Evolutionary conservation across 2,329 filamentous ascomycete species (phyloP).

Genomic region (Alternaria triticina): DNA sequence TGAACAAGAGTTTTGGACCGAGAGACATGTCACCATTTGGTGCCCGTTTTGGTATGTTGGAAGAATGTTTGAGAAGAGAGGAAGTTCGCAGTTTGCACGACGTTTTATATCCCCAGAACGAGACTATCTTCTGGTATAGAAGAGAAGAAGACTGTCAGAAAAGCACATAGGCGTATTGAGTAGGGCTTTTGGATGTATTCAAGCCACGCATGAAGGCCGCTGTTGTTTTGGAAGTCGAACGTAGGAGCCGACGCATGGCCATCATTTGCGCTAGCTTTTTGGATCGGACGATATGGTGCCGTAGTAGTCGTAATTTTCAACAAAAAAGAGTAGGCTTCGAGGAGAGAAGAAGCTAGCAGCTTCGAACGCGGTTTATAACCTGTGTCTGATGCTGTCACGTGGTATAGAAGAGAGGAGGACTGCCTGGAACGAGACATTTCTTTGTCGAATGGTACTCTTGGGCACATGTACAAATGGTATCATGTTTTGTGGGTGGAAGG

Average conservation of each 20-base stretch:
- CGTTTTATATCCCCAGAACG: not conserved
- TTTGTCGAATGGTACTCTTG: accelerated
- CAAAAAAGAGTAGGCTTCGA: no score
- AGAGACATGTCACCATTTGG: no score
- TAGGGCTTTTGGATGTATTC: not conserved
- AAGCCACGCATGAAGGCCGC: not conserved
- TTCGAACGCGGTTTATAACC: accelerated
- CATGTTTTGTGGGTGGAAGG: not conserved
- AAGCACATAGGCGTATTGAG: no score
- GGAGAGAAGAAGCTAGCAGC: not conserved
- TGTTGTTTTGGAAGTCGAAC: not conserved
- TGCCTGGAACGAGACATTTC: not conserved
- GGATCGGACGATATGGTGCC: not conserved
- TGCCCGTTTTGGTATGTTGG: not conserved
- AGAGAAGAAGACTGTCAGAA: not conserved
- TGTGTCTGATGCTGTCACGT: not conserved
- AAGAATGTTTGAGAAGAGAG: not conserved
- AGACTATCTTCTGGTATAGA: not conserved
- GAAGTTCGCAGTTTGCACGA: not conserved
- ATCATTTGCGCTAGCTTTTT: not conserved
- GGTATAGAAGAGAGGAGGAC: not conserved
- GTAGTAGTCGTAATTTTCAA: not conserved
- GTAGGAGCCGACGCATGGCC: not conserved
- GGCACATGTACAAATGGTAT: not conserved
- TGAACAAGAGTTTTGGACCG: no score